Evolutionary conservation across 495 filamentous ascomycete genomes (phyloP), one percentile per base, ranked within the genome.

Genomic region (Baudoinia panamericana): DNA sequence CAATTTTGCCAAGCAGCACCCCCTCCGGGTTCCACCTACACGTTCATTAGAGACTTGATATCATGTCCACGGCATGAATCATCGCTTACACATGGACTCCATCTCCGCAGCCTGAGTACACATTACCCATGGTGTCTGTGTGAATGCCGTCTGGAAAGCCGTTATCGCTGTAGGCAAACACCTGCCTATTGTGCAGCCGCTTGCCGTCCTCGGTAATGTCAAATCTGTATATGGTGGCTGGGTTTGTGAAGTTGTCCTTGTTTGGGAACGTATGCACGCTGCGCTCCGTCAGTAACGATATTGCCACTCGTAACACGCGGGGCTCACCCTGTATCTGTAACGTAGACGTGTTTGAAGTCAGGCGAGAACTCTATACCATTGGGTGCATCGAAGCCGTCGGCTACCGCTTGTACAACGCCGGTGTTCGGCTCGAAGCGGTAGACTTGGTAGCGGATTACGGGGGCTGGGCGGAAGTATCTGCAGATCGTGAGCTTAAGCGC

Each of bases 341-440:
- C 57, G 46, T 71, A 72, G 11, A 68, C n/a, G 0, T 54, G 60
- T 33, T 58, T 58, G 45, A 63, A 56, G 41, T 68, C 62, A 6
- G 67, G 66, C 4, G 63, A 63, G 48, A 71, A 70, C 18, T 54
- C 52, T 24, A 72, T 53, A 0, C 69, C 68, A 41, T 69, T 69
- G 7, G 66, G 65, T 10, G 58, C 49, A n/a, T 54, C 59, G 38
- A 72, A 66, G 5, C 57, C 60, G 45, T 71, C 70, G 1, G 70
- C 70, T 19, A 75, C 62, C 25, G 63, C 67, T 8, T 62, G 54
- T 20, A 70, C 57, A 18, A 58, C 59, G 26, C 64, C 59, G 0
- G 63, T 72, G 1, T 41, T 26, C 1, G 69, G 68, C n/a, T 66
- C 59, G 52, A 66, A 73, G 4, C 70, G 64, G 43, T 73, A 73